A percentile compares a stretch with the other conserved stretches of the same genome.
Conservation (phyloP, 2,329 filamentous ascomycete genomes). For the Fusarium sp. region DNA sequence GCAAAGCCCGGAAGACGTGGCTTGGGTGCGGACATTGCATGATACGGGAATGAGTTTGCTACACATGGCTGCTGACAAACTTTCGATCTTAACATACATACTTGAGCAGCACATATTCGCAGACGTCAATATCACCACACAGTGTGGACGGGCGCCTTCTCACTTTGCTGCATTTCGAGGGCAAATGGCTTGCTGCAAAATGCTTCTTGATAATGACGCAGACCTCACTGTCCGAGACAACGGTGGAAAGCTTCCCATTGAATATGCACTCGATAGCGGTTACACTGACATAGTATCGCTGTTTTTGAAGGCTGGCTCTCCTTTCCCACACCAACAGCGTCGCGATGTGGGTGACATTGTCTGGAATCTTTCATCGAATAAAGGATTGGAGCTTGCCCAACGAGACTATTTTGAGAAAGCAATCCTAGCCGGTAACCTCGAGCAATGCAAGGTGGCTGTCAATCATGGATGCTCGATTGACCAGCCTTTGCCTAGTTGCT, state of each 20-base stretch:
- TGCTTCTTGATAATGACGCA: background rate
- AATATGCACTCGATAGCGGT: background rate
- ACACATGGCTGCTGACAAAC: background rate
- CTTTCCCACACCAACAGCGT: background rate
- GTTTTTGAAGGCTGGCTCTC: background rate
- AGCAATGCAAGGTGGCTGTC: background rate
- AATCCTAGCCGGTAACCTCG: background rate
- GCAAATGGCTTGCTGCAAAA: background rate
- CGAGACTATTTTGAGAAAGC: background rate
- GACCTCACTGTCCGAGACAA: background rate
- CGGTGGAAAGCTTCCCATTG: background rate
- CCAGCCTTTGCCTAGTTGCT: background rate
- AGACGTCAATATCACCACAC: background rate
- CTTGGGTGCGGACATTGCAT: background rate
- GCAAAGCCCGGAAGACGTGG: fast-evolving
- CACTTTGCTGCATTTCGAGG: background rate
- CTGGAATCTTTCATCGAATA: background rate
- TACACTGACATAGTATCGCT: background rate
- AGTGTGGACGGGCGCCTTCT: background rate
- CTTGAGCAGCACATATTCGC: background rate
- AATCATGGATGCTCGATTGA: background rate
- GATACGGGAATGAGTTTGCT: background rate
- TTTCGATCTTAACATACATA: background rate
- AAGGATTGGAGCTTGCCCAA: background rate
- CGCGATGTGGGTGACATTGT: background rate